Evolutionary conservation across 768 basidiomycete species (phyloP).

Genomic region (Lactarius psammicola): DNA sequence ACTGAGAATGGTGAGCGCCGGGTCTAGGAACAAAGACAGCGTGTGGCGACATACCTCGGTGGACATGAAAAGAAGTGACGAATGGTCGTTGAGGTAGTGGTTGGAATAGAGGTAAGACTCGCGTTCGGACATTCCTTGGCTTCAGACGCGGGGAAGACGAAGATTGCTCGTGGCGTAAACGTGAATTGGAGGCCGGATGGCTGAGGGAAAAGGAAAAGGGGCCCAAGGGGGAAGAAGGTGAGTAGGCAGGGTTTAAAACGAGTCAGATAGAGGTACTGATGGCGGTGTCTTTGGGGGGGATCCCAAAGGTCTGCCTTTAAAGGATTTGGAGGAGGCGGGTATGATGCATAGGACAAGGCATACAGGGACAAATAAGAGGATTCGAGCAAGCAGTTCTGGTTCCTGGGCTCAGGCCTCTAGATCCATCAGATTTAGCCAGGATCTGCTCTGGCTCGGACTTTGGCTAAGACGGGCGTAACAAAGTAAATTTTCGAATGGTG

Average conservation of each 20-base stretch:
- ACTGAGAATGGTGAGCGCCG: slow-evolving; percentile 15
- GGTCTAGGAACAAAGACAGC: not conserved
- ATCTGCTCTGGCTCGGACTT: slow-evolving; percentile 8
- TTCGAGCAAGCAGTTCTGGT: not conserved
- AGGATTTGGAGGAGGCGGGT: not conserved
- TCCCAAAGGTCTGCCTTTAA: slow-evolving; percentile 7
- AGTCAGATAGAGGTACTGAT: slow-evolving; percentile 20
- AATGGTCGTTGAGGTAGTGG: not conserved
- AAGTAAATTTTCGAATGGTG: slow-evolving; percentile 1
- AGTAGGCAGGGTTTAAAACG: slow-evolving; percentile 11
- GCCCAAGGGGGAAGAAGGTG: not conserved
- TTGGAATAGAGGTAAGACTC: not conserved
- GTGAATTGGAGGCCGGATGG: slow-evolving; percentile 8
- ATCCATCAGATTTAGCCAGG: slow-evolving; percentile 15
- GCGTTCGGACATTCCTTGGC: slow-evolving; percentile 13
- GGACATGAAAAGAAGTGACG: slow-evolving; percentile 12
- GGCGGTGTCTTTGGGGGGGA: slow-evolving; percentile 17
- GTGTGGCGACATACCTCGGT: slow-evolving; percentile 2
- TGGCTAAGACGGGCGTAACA: slow-evolving; percentile 18
- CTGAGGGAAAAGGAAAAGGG: slow-evolving; percentile 1
- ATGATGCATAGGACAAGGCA: slow-evolving; percentile 14
- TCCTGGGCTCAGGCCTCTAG: slow-evolving; percentile 7
- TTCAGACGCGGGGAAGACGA: not conserved
- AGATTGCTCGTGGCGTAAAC: not conserved
- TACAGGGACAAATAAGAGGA: slow-evolving; percentile 16